phyloP scores from a whole-genome alignment of 495 filamentous ascomycete genomes.

The Staphylotrichum longicolle region DNA sequence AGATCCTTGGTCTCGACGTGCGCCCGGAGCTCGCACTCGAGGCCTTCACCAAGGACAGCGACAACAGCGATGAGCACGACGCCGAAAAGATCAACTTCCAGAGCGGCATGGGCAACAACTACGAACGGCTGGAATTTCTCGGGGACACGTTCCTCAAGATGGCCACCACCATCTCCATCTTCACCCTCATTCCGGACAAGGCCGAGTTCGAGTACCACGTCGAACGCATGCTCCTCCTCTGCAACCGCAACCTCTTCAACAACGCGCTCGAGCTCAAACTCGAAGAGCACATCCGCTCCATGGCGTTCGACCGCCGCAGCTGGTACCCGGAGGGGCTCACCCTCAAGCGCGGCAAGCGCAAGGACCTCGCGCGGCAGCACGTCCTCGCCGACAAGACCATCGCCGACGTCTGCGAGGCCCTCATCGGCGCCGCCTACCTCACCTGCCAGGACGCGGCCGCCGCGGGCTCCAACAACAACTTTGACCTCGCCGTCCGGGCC shows the following conservation, averaged over 20 bases:
- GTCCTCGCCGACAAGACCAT: constrained; percentile 82
- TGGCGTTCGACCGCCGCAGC: constrained; percentile 70
- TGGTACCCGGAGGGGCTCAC: constrained; percentile 82
- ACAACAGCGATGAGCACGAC: constrained; percentile 79
- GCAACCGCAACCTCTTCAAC: constrained; percentile 86
- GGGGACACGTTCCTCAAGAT: constrained; percentile 96
- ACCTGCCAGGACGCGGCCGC: constrained; percentile 40
- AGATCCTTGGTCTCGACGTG: constrained; percentile 57
- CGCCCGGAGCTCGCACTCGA: constrained; percentile 72
- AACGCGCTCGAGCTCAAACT: constrained; percentile 65
- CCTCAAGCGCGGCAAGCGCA: constrained; percentile 51
- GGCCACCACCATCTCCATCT: constrained; percentile 86
- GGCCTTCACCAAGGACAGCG: constrained; percentile 91
- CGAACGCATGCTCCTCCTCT: constrained; percentile 84
- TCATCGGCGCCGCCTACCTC: constrained; percentile 87
- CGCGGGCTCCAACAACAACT: constrained; percentile 32
- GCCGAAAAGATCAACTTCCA: constrained; percentile 71
- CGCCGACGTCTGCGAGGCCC: constrained; percentile 94
- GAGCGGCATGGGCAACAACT: constrained; percentile 92
- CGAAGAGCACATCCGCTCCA: constrained; percentile 76
- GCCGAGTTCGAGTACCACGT: constrained; percentile 89
- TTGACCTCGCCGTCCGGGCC: constrained; percentile 79
- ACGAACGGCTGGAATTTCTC: constrained; percentile 91
- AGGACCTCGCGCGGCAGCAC: constrained; percentile 50
- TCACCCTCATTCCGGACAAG: constrained; percentile 67